phyloP scores from a whole-genome alignment of 2,329 filamentous ascomycete genomes.

The Ophiognomonia clavigignenti-juglandacearum region DNA sequence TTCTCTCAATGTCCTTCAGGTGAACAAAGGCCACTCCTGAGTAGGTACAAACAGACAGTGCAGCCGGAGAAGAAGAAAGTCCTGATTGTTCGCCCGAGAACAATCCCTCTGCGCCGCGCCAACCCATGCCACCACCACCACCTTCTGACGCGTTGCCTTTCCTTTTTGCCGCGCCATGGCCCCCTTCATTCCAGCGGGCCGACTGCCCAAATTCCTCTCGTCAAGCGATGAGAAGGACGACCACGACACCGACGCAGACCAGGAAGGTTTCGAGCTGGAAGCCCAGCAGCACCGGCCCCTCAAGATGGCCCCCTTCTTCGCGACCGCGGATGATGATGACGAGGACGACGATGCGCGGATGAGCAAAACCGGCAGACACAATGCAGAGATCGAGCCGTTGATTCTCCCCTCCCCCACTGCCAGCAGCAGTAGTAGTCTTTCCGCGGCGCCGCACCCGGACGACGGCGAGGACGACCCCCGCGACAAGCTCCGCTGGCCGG shows the following conservation, averaged over 20 bases:
- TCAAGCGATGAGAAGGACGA: background rate
- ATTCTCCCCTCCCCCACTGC: background rate
- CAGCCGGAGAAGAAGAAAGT: no score
- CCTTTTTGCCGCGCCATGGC: background rate
- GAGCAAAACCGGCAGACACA: no score
- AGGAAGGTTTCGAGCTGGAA: background rate
- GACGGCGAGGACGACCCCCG: conserved; percentile 12
- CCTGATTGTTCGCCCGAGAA: no score
- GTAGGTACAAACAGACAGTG: no score
- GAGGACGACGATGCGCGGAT: background rate
- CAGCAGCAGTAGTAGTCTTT: background rate
- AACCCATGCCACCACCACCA: no score
- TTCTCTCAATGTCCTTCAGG: no score
- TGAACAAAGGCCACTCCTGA: no score
- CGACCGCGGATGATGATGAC: conserved; percentile 1
- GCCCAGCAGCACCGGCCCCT: background rate
- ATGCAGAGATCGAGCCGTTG: conserved; percentile 5
- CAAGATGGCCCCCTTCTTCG: background rate
- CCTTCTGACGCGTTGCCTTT: no score
- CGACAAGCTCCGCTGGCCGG: conserved; percentile 20
- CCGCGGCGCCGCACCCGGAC: background rate
- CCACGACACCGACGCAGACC: background rate
- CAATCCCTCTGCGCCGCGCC: no score
- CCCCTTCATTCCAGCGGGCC: background rate
- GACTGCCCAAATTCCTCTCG: background rate